Percentiles rank a stretch among this genome's conserved stretches.
Evolutionary conservation across 371 early-diverging fungal species (phyloP).

Genomic region (Massospora cicadina): DNA sequence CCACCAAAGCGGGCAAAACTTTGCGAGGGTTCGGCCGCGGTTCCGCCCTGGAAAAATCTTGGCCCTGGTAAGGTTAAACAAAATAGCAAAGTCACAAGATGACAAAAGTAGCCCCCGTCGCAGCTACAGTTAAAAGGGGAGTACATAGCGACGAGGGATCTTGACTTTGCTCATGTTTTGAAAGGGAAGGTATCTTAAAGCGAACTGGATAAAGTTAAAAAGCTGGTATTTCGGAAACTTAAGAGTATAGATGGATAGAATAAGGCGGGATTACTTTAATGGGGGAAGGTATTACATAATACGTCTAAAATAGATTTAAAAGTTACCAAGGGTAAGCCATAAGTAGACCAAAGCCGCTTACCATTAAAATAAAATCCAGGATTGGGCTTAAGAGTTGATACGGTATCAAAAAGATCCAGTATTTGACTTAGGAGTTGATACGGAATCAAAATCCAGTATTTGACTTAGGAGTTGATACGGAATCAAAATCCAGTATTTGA

Average conservation of each 20-base stretch:
- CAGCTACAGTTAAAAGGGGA: not conserved
- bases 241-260: not conserved
- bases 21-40: not conserved
- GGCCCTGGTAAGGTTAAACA: not conserved
- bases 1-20: not conserved
- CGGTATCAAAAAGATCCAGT: no score
- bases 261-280: no score
- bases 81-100: not conserved
- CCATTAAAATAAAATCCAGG: no score
- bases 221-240: not conserved
- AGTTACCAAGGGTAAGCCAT: no score
- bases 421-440: no score
- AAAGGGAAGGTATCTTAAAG: not conserved
- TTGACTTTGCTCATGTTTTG: not conserved
- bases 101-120: not conserved
- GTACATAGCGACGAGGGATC: not conserved
- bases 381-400: no score
- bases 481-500: no score
- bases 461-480: no score
- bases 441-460: no score
- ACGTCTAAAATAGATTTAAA: no score
- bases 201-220: not conserved
- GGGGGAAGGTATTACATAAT: no score
- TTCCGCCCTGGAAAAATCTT: not conserved
- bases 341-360: no score